A percentile compares a stretch with the other conserved stretches of the same genome.
These are phyloP conservation scores for Theileria luwenshuni DNA, from an alignment of 169 alveolate genomes.

Conservation along the genomic window DNA sequence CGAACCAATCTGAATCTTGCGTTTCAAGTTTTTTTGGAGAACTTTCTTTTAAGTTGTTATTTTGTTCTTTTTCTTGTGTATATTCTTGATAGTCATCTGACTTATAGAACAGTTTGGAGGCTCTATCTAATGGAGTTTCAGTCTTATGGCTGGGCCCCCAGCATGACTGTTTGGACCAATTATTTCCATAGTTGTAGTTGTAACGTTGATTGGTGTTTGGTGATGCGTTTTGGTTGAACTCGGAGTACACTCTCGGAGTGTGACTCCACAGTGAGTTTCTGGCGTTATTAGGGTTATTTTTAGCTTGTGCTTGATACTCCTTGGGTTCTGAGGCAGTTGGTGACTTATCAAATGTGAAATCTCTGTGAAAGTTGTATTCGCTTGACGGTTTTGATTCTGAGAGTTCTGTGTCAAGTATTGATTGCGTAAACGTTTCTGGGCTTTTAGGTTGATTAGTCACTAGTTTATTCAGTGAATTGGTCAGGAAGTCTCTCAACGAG, in stretches of 20 bases:
- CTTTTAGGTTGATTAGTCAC: not conserved
- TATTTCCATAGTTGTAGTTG: not conserved
- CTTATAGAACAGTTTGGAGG: constrained; percentile 3
- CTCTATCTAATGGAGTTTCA: not conserved
- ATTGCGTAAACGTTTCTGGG: not conserved
- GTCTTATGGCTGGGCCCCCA: not conserved
- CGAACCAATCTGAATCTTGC: no score
- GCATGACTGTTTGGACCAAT: not conserved
- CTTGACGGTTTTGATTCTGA: not conserved
- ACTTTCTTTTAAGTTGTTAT: no score
- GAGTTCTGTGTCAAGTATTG: not conserved
- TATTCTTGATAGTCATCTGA: no score
- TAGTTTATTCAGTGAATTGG: constrained; percentile 50
- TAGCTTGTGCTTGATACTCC: not conserved
- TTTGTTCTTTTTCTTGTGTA: no score
- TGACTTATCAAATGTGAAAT: not conserved
- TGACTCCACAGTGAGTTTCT: constrained; percentile 16
- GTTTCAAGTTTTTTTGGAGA: no score
- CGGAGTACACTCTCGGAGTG: constrained; percentile 17
- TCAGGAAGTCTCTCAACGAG: constrained; percentile 46
- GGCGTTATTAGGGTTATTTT: not conserved
- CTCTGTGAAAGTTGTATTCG: not conserved
- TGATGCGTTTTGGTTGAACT: constrained; percentile 9
- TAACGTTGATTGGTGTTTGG: not conserved
- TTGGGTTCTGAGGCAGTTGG: not conserved